Evolutionary conservation across 1,284 basidiomycete genomes (phyloP).

Genomic region (Cryptococcus hybrid): DNA sequence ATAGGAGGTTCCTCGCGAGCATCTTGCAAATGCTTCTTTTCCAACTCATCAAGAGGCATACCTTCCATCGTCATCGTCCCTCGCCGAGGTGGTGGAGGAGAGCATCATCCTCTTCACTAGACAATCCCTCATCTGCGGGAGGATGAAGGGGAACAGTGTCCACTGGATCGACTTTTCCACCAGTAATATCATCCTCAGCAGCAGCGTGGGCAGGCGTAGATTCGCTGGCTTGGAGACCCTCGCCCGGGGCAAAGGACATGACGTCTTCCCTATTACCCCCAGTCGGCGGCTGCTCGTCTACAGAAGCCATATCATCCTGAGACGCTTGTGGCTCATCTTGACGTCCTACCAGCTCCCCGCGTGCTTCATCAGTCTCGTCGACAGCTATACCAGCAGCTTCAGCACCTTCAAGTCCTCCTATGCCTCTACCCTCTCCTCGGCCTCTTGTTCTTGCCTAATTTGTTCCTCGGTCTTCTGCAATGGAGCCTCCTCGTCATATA

Average conservation of each 20-base stretch:
- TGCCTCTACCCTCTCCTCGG: slow-evolving; percentile 32
- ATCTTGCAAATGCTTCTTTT: slow-evolving; percentile 35
- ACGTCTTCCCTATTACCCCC: slow-evolving; percentile 20
- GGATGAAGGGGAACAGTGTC: slow-evolving; percentile 32
- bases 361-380: slow-evolving; percentile 4
- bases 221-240: slow-evolving; percentile 12
- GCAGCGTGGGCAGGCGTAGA: neutral
- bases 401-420: slow-evolving; percentile 38
- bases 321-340: slow-evolving; percentile 1
- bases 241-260: slow-evolving; percentile 21
- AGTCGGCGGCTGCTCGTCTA: slow-evolving; percentile 10
- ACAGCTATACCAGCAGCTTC: slow-evolving; percentile 44
- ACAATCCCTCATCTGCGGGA: slow-evolving; percentile 17
- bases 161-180: slow-evolving; percentile 12
- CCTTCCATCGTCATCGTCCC: slow-evolving; percentile 15
- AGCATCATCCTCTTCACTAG: slow-evolving; percentile 9
- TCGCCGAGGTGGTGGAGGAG: slow-evolving; percentile 14
- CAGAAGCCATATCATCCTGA: slow-evolving; percentile 20
- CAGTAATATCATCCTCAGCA: slow-evolving; percentile 4
- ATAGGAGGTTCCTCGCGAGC: slow-evolving; percentile 9
- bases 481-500: slow-evolving; percentile 35
- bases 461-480: slow-evolving; percentile 31
- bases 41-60: slow-evolving; percentile 34
- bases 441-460: slow-evolving; percentile 20
- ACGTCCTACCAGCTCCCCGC: neutral